These are phyloP conservation scores for Pseudodiploospora longispora DNA, from an alignment of 2,329 filamentous ascomycete genomes.

Conservation along the genomic window DNA sequence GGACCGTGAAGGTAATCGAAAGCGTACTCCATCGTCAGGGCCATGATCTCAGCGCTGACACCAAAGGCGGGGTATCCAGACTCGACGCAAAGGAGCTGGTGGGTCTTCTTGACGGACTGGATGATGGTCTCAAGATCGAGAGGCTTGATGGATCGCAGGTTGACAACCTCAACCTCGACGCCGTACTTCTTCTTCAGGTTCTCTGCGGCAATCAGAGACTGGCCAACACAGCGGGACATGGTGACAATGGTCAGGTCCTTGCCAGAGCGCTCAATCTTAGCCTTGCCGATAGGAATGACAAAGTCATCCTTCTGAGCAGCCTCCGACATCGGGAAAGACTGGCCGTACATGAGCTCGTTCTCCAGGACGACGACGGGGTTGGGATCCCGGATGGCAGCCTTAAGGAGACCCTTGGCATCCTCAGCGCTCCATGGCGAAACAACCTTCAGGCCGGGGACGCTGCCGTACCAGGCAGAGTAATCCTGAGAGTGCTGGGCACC, in stretches of 20 bases:
- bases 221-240: slow-evolving; percentile 90
- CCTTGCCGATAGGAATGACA: slow-evolving; percentile 94
- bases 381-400: slow-evolving; percentile 95
- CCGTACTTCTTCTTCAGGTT: slow-evolving; percentile 94
- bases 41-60: slow-evolving; percentile 86
- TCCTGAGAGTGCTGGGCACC: slow-evolving; percentile 98
- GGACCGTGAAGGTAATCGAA: slow-evolving; percentile 97
- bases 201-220: slow-evolving; percentile 81
- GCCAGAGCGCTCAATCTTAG: slow-evolving; percentile 94
- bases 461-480: slow-evolving; percentile 97
- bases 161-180: slow-evolving; percentile 92
- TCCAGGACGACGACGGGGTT: slow-evolving; percentile 92
- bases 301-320: slow-evolving; percentile 95
- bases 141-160: slow-evolving; percentile 95
- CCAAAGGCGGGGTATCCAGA: slow-evolving; percentile 95
- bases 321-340: slow-evolving; percentile 94
- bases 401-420: slow-evolving; percentile 95
- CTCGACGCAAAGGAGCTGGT: slow-evolving; percentile 82
- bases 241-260: slow-evolving; percentile 95
- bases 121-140: slow-evolving; percentile 92
- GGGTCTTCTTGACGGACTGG: slow-evolving; percentile 98
- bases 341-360: slow-evolving; percentile 88
- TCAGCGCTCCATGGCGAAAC: slow-evolving; percentile 93
- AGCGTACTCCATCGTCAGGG: slow-evolving; percentile 91
- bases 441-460: slow-evolving; percentile 95